Conservation (phyloP, 2,329 filamentous ascomycete genomes). For the Podosphaera aphanis region DNA sequence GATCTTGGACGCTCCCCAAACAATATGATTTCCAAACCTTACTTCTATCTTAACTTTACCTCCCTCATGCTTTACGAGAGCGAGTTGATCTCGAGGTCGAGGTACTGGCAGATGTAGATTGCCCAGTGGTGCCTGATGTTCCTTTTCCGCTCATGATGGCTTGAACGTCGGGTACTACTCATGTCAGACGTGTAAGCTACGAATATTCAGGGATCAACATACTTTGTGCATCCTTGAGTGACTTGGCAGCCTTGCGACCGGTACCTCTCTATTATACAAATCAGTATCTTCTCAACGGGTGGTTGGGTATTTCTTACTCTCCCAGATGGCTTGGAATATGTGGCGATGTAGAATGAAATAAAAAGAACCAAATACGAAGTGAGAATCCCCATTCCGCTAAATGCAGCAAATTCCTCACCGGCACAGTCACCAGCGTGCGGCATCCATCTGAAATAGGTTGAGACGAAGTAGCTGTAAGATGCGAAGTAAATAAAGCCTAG, state of each 20-base stretch:
- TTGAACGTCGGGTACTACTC: conserved; percentile 1
- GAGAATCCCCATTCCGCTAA: conserved; percentile 10
- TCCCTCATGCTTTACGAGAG: conserved; percentile 1
- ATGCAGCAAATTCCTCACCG: conserved; percentile 11
- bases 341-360: conserved; percentile 12
- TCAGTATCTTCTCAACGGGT: too few relatives aligned
- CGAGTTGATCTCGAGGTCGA: neutral
- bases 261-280: neutral
- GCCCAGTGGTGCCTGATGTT: neutral
- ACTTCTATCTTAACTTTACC: neutral
- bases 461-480: conserved; percentile 10
- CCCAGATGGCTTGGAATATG: conserved; percentile 8
- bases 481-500: conserved; percentile 13
- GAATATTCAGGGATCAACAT: neutral
- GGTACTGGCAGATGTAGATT: neutral
- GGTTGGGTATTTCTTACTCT: neutral
- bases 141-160: conserved; percentile 1
- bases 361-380: conserved; percentile 12
- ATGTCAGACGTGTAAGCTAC: too few relatives aligned
- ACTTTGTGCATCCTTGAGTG: conserved; percentile 2
- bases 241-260: conserved; percentile 1
- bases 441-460: conserved; percentile 8
- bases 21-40: neutral
- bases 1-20: neutral
- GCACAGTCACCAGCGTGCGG: conserved; percentile 11